Base-by-base conservation (phyloP, 345 rosid genomes). In the Schrenkiella parvula region DNA sequence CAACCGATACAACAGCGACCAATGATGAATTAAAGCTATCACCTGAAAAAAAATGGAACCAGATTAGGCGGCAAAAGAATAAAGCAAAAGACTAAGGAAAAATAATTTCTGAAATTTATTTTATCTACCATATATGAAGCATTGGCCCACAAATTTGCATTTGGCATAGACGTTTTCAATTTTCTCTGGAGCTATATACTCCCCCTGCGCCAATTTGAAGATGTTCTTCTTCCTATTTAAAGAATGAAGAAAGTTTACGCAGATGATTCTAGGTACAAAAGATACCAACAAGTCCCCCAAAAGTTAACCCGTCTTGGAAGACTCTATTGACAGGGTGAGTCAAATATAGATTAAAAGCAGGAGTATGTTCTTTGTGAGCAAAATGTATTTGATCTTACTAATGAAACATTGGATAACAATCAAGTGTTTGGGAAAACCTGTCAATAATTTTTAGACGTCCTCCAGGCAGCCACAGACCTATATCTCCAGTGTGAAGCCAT, bases 171-270 rank as follows among this genome's bases (percentile, higher is more conserved):
- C 92, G 76, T 95, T 95, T 88, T 92, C 98, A 3, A 95, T 90
- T 81, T 95, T 95, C 83, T 95, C 99, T 0, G 99, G 98, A 68
- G 99, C 99, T 74, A 95, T 89, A 79, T 92, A 95, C 86, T 95
- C 99, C 60, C 99, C 99, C 29, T 95, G 99, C 15, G 99, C 96
- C 82, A 95, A 73, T 79, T 95, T 95, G 80, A 95, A 95, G 71
- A 95, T 95, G 81, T 95, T 95, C 85, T 95, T 95, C 87, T 95
- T 95, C 86, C 99, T 95, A 82, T 37, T 72, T 43, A 71, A 74
- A 48, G 17, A 74, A 15, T 48, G 47, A 57, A 19, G 34, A n/a
- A 17, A 54, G 22, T 10, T 26, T 28, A 59, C 65, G 2, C 46
- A 9, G 56, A 43, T 31, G 10, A 23, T 57, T 64, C 37, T 70